Conservation (phyloP, 352 stramenopile species). For the Phytopythium helicoides region DNA sequence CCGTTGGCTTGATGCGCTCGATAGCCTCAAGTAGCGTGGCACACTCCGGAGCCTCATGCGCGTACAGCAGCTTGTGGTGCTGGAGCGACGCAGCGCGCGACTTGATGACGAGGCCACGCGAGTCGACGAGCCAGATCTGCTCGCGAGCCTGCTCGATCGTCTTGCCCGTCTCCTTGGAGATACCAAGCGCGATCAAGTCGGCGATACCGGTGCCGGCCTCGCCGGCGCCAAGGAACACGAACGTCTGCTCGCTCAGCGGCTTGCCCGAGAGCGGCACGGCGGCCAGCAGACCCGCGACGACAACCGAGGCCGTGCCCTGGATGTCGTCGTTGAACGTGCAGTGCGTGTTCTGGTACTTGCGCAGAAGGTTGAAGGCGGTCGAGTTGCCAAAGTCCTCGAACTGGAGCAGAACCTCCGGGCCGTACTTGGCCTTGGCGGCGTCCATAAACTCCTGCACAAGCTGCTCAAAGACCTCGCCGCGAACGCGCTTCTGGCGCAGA, state of each 20-base stretch:
- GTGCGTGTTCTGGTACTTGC: conserved; percentile 83
- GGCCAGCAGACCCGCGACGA: conserved; percentile 75
- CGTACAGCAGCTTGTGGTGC: conserved; percentile 90
- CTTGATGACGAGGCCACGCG: conserved; percentile 82
- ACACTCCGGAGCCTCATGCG: conserved; percentile 71
- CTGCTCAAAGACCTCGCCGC: conserved; percentile 90
- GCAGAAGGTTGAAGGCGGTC: conserved; percentile 82
- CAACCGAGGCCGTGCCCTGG: conserved; percentile 85
- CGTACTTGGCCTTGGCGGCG: conserved; percentile 89
- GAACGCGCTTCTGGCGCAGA: conserved; percentile 86
- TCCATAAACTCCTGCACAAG: conserved; percentile 97
- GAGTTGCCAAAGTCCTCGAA: conserved; percentile 90
- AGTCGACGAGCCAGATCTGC: conserved; percentile 93
- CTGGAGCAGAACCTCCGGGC: conserved; percentile 79
- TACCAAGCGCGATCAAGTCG: conserved; percentile 90
- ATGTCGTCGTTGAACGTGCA: conserved; percentile 98
- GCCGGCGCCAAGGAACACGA: conserved; percentile 95
- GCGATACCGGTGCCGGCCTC: conserved; percentile 94
- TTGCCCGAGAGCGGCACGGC: conserved; percentile 72
- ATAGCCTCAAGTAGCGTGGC: conserved; percentile 73
- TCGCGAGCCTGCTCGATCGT: conserved; percentile 86
- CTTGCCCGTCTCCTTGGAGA: conserved; percentile 86
- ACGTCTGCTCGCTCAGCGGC: conserved; percentile 90
- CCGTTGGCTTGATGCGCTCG: conserved; percentile 88
- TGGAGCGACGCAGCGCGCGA: conserved; percentile 75